Evolutionary conservation across 2,329 filamentous ascomycete genomes (phyloP).

Genomic region (Sarocladiaceae sp.): DNA sequence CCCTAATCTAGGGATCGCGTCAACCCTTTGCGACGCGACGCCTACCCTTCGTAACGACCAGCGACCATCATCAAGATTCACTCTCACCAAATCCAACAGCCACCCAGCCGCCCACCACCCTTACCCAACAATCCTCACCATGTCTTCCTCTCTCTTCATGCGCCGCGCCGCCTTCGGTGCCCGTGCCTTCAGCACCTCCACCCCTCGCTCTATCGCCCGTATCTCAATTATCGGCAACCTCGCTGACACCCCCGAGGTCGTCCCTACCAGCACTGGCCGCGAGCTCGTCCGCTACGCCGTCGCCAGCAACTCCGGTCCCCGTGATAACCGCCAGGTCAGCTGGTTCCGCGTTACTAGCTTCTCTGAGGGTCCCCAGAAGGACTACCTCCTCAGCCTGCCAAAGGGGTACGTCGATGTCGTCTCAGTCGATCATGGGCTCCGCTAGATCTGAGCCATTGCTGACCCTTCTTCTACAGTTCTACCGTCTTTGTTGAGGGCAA

Average conservation of each 20-base stretch:
- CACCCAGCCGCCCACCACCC: constrained; percentile 3
- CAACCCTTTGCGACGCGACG: constrained; percentile 6
- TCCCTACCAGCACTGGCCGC: constrained; percentile 60
- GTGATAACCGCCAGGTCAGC: constrained; percentile 68
- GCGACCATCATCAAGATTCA: constrained; percentile 8
- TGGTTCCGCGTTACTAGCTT: constrained; percentile 83
- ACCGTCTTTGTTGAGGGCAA: constrained; percentile 82
- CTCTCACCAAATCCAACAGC: background rate
- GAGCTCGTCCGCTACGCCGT: constrained; percentile 74
- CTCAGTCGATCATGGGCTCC: background rate
- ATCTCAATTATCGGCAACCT: constrained; percentile 86
- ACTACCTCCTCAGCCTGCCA: constrained; percentile 64
- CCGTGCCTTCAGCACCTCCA: constrained; percentile 72
- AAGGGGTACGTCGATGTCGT: constrained; percentile 66
- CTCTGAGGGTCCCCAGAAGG: constrained; percentile 60
- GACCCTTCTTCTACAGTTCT: constrained; percentile 44
- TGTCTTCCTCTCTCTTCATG: constrained; percentile 47
- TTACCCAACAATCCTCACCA: constrained; percentile 16
- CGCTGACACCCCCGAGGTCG: constrained; percentile 69
- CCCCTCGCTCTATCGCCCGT: constrained; percentile 61
- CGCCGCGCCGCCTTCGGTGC: constrained; percentile 43
- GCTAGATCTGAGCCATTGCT: background rate
- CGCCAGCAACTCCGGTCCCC: constrained; percentile 59
- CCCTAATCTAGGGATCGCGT: constrained; percentile 6
- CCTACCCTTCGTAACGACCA: background rate